Conservation (phyloP, 2,329 filamentous ascomycete species). For the Cercospora brassicicola region DNA sequence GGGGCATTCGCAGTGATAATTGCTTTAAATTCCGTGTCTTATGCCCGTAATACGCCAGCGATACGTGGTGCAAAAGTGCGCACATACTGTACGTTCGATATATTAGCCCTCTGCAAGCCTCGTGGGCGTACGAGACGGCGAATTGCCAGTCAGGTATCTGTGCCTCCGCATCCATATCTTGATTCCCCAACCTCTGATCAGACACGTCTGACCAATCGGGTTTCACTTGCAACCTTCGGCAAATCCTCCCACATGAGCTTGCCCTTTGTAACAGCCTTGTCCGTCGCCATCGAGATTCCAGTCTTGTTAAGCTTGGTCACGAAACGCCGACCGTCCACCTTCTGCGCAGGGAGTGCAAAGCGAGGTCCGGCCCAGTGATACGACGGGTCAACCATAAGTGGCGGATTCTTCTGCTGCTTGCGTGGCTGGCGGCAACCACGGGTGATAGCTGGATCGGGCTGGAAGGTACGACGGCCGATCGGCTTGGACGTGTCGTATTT, state of each 20-base stretch:
- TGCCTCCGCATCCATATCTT: background rate
- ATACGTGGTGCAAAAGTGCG: background rate
- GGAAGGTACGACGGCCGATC: background rate
- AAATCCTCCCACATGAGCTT: conserved; percentile 7
- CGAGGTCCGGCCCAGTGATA: background rate
- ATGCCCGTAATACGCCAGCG: background rate
- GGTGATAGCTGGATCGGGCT: background rate
- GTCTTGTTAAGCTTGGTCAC: conserved; percentile 4
- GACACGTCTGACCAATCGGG: background rate
- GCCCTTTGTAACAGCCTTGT: conserved; percentile 5
- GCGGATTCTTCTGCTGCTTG: conserved; percentile 9
- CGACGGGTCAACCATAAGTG: conserved; percentile 5
- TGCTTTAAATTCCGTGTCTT: background rate
- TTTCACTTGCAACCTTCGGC: background rate
- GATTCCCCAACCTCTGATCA: background rate
- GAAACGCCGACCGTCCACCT: conserved; percentile 5
- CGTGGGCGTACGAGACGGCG: background rate
- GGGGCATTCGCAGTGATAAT: no score
- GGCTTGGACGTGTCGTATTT: background rate
- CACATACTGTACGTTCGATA: background rate
- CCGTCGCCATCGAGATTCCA: conserved; percentile 4
- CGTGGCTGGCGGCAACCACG: conserved; percentile 2
- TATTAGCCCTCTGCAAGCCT: background rate
- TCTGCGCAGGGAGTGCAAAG: conserved; percentile 4
- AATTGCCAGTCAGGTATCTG: background rate